Percentiles rank a stretch among this genome's conserved stretches.
Evolutionary conservation across 192 early-diverging fungal species (phyloP).

Genomic region (Phlyctochytrium planicorne): DNA sequence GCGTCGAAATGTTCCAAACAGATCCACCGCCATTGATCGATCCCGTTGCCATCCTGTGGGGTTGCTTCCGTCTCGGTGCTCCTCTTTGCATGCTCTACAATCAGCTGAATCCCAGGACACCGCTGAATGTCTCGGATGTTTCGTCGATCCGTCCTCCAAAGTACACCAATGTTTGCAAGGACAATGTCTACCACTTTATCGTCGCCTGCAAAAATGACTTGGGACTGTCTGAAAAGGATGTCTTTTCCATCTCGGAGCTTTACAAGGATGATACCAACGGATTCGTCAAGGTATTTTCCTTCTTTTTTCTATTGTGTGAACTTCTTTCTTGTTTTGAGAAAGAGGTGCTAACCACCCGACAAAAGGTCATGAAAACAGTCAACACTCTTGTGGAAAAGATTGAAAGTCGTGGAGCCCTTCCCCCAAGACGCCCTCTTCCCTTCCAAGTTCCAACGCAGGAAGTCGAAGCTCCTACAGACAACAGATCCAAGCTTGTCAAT

Average conservation of each 20-base stretch:
- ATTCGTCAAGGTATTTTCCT: slow-evolving; percentile 80
- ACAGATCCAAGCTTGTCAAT: slow-evolving; percentile 78
- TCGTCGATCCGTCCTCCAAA: slow-evolving; percentile 18
- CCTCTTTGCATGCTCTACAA: slow-evolving; percentile 51
- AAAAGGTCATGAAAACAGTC: slow-evolving; percentile 81
- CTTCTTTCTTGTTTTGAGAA: background rate
- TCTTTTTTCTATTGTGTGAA: background rate
- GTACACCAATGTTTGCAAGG: slow-evolving; percentile 71
- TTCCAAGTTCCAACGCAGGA: slow-evolving; percentile 28
- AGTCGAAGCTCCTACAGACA: slow-evolving; percentile 67
- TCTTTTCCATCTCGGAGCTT: slow-evolving; percentile 84
- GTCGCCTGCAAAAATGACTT: slow-evolving; percentile 62
- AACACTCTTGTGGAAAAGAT: slow-evolving; percentile 75
- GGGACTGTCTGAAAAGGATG: slow-evolving; percentile 56
- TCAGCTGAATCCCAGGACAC: slow-evolving; percentile 35
- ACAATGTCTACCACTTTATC: slow-evolving; percentile 83
- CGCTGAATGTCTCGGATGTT: slow-evolving; percentile 39
- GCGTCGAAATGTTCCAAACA: slow-evolving; percentile 20
- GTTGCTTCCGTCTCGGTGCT: slow-evolving; percentile 48
- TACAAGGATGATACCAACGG: slow-evolving; percentile 95
- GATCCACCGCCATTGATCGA: slow-evolving; percentile 21
- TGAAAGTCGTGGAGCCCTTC: slow-evolving; percentile 65
- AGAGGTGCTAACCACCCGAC: too few relatives aligned
- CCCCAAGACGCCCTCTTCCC: slow-evolving; percentile 46
- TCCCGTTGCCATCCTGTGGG: slow-evolving; percentile 46